Base-by-base conservation (phyloP, 352 stramenopile genomes). In the Phytopythium vexans region DNA sequence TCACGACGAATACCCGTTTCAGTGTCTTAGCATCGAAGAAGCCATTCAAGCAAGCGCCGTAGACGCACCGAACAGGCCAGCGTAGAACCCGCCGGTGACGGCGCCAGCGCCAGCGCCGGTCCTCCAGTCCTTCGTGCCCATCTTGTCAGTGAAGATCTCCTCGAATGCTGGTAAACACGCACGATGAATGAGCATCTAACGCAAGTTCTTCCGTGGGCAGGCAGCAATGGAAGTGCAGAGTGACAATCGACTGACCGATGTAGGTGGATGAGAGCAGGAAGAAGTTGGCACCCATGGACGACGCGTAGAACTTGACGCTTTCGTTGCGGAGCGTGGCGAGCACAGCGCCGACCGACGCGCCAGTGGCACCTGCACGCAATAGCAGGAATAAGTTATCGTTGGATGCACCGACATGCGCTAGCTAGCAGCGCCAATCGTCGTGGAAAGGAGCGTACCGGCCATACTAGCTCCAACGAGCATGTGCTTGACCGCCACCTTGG, bases 201-300 rank as follows among this genome's bases (percentile, higher is more conserved):
- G 12, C 21, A 27, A 27, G 21, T 27, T 27, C 21, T 27, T 27
- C 21, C 21, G 21, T 27, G 21, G 21, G 21, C 21, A 27, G 21
- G 2, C n/a, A 47, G 0, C 14, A 45, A 49, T 8, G 34, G 12
- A 6, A 36, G 51, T 21, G 42, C 16, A 32, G 7, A 42, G 5
- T 33, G 7, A 21, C 0, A 38, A 2, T 27, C 21, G 21, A 15
- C 63, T 49, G 39, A 91, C 82, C 74, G 41, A 92, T 90, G 60
- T 89, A 94, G n/a, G 85, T 91, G n/a, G 82, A 82, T 3, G 78
- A 86, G 6, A 91, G 50, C 41, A 94, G 54, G 56, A 92, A 91
- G 43, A 94, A 92, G 60, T 92, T 94, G 60, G 82, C 78, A 6
- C 80, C 82, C 76, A 94, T 90, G 21, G 82, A 90, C 9, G 85